These are phyloP conservation scores for Mangifera indica DNA, from an alignment of 345 rosid genomes.

Conservation along the genomic window DNA sequence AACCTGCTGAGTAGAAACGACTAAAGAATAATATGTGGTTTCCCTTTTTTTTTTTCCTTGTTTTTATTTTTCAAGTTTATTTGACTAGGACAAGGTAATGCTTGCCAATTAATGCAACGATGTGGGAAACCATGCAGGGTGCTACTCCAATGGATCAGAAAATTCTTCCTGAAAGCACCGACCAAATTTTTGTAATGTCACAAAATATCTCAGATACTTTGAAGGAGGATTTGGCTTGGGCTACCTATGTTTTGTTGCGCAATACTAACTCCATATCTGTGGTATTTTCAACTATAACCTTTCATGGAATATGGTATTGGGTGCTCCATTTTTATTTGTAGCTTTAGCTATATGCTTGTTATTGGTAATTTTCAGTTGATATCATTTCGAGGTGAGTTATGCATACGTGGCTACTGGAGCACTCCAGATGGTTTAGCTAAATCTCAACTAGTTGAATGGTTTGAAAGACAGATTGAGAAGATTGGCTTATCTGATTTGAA, in stretches of 20 bases:
- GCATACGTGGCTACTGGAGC: slow-evolving; percentile 90
- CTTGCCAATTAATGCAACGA: background rate
- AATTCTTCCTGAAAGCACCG: slow-evolving; percentile 55
- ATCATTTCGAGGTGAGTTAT: slow-evolving; percentile 53
- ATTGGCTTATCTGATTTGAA: slow-evolving; percentile 59
- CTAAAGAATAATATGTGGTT: background rate
- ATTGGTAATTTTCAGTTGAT: slow-evolving; percentile 48
- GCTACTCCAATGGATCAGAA: slow-evolving; percentile 41
- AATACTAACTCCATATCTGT: slow-evolving; percentile 72
- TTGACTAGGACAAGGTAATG: background rate
- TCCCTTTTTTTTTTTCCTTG: background rate
- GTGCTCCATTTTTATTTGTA: background rate
- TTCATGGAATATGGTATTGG: background rate
- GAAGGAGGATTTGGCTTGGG: slow-evolving; percentile 91
- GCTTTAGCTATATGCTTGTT: background rate
- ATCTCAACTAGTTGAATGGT: slow-evolving; percentile 54
- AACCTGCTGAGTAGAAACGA: background rate
- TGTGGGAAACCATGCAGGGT: slow-evolving; percentile 47
- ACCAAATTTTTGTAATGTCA: slow-evolving; percentile 71
- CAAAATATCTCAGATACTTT: slow-evolving; percentile 37
- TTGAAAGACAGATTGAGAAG: slow-evolving; percentile 49
- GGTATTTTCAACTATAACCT: slow-evolving; percentile 37
- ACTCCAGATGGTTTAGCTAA: slow-evolving; percentile 50
- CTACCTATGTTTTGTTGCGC: slow-evolving; percentile 68
- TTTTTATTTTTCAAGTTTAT: background rate